Percentiles rank a stretch among this genome's conserved stretches.
These are phyloP conservation scores for Chlamydomonas applanata DNA, from an alignment of 139 green algal species.

Conservation along the genomic window DNA sequence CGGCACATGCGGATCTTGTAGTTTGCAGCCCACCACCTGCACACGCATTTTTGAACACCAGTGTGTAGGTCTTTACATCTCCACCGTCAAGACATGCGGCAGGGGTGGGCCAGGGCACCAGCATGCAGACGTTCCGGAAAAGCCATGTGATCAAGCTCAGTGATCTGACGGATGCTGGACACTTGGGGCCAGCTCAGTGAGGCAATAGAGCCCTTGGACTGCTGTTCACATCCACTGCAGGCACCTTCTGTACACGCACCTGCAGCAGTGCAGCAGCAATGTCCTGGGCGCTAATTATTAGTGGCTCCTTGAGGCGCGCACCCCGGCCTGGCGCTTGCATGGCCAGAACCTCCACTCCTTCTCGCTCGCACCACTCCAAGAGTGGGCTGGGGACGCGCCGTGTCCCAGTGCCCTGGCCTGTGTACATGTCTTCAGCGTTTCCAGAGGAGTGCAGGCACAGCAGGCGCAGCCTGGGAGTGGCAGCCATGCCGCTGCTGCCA, in stretches of 20 bases:
- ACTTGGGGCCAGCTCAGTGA: too few relatives aligned
- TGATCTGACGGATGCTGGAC: too few relatives aligned
- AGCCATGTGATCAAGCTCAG: too few relatives aligned
- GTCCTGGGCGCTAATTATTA: slow-evolving; percentile 31
- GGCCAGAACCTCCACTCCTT: slow-evolving; percentile 60
- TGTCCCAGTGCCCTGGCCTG: slow-evolving; percentile 72
- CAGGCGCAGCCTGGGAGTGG: slow-evolving; percentile 45
- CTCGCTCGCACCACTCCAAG: slow-evolving; percentile 71
- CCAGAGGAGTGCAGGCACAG: slow-evolving; percentile 69
- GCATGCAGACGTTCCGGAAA: too few relatives aligned
- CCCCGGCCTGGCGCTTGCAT: slow-evolving; percentile 73
- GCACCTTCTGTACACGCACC: too few relatives aligned
- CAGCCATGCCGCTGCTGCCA: too few relatives aligned
- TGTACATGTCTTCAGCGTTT: slow-evolving; percentile 88
- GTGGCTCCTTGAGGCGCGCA: slow-evolving; percentile 47
- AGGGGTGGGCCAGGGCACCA: too few relatives aligned
- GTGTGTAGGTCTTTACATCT: too few relatives aligned
- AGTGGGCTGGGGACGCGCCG: slow-evolving; percentile 55
- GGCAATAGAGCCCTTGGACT: too few relatives aligned
- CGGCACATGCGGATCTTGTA: slow-evolving; percentile 7
- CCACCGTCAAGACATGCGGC: too few relatives aligned
- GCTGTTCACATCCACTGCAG: too few relatives aligned
- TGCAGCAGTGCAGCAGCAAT: slow-evolving; percentile 27
- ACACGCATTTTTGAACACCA: too few relatives aligned
- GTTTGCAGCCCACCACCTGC: slow-evolving; percentile 28